Evolutionary conservation across 176 grass and related monocot species (phyloP).

Genomic region (Canna indica): DNA sequence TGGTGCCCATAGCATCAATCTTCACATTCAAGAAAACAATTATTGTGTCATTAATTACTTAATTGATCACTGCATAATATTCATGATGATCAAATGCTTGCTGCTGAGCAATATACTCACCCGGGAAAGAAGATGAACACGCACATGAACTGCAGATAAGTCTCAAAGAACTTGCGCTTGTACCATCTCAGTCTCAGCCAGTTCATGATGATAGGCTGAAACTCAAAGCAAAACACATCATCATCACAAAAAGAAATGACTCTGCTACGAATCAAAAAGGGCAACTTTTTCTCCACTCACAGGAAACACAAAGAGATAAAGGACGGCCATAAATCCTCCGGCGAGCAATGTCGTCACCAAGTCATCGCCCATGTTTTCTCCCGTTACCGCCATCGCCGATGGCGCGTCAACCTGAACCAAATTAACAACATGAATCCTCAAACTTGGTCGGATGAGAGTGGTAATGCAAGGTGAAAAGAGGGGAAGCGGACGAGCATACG

Average conservation of each 20-base stretch:
- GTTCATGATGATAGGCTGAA: constrained; percentile 82
- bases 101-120: constrained; percentile 24
- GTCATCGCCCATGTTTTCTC: constrained; percentile 62
- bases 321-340: constrained; percentile 36
- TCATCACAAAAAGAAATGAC: not conserved
- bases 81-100: not conserved
- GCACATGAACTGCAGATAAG: constrained; percentile 82
- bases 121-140: constrained; percentile 76
- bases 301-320: constrained; percentile 58
- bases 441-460: not conserved
- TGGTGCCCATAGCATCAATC: constrained; percentile 81
- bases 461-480: not conserved
- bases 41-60: not conserved
- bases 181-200: constrained; percentile 85
- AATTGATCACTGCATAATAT: not conserved
- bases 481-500: constrained; percentile 27
- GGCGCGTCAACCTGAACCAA: constrained; percentile 43
- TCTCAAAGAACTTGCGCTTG: constrained; percentile 72
- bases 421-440: not conserved
- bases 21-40: constrained; percentile 4
- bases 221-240: constrained; percentile 1
- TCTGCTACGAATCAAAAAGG: not conserved
- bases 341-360: constrained; percentile 50
- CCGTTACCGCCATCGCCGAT: constrained; percentile 63
- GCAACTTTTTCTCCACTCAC: constrained; percentile 24